Conservation (phyloP, 1,284 basidiomycete genomes). For the Ganoderma leucocontextum region DNA sequence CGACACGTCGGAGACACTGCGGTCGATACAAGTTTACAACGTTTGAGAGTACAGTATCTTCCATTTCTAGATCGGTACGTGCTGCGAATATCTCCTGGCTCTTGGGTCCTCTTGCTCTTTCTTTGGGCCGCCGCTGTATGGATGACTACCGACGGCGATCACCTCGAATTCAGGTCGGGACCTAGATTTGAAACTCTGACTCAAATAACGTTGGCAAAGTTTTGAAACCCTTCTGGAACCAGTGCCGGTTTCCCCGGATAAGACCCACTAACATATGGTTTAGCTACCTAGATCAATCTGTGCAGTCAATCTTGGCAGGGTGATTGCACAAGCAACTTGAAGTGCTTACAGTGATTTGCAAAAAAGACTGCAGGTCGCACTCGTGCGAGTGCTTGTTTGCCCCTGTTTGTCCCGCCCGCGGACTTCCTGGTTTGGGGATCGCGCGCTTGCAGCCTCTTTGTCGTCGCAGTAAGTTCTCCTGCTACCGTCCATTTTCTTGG, state of each 20-base stretch:
- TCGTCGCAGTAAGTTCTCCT: no score
- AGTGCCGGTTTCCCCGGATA: background rate
- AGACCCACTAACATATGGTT: background rate
- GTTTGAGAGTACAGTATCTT: background rate
- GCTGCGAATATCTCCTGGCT: background rate
- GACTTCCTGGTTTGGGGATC: no score
- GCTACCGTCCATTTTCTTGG: no score
- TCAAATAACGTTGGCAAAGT: background rate
- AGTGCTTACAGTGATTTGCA: no score
- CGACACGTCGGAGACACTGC: background rate
- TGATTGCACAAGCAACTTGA: background rate
- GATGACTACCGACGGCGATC: background rate
- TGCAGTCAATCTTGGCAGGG: background rate
- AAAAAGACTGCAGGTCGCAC: no score
- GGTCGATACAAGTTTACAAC: background rate
- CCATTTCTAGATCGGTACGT: background rate
- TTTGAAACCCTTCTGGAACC: background rate
- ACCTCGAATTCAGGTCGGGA: background rate
- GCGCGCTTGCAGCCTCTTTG: no score
- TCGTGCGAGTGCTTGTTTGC: no score
- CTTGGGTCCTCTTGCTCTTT: no score
- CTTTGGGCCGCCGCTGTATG: no score
- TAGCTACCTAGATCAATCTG: background rate
- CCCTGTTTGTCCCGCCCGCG: no score
- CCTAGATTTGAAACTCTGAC: background rate